These are phyloP conservation scores for Rubia yunnanensis DNA, from an alignment of 257 asterid genomes.

Conservation along the genomic window DNA sequence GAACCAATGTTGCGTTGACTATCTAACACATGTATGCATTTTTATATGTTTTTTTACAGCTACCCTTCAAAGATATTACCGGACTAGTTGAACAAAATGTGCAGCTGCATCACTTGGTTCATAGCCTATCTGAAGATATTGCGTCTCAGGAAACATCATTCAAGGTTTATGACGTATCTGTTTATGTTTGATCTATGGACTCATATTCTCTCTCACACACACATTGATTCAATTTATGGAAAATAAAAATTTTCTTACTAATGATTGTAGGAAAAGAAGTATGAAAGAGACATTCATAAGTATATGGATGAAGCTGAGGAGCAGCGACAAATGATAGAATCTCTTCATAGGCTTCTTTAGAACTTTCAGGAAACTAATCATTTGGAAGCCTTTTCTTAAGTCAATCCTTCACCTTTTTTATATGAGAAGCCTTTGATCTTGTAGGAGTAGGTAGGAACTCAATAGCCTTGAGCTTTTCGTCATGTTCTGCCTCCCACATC, in stretches of 20 bases:
- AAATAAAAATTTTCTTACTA: neutral
- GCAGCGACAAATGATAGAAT: conserved; percentile 77
- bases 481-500: no score
- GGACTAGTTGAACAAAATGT: conserved; percentile 88
- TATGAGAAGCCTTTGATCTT: no score
- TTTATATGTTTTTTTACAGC: conserved; percentile 34
- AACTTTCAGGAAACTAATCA: no score
- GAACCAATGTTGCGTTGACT: no score
- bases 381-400: no score
- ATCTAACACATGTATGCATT: no score
- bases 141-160: conserved; percentile 60
- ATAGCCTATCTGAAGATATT: conserved; percentile 61
- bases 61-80: conserved; percentile 79
- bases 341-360: no score
- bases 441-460: no score
- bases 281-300: conserved; percentile 62
- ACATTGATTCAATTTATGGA: neutral
- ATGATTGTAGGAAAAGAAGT: conserved; percentile 46
- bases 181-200: neutral
- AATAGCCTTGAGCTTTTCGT: no score
- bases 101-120: conserved; percentile 62
- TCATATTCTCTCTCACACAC: neutral
- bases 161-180: conserved; percentile 39
- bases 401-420: no score
- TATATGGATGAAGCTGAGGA: conserved; percentile 67